Evolutionary conservation across 1,284 basidiomycete species (phyloP), one percentile per base, ranked within the genome.

Genomic region (Phaffia rhodozyma): DNA sequence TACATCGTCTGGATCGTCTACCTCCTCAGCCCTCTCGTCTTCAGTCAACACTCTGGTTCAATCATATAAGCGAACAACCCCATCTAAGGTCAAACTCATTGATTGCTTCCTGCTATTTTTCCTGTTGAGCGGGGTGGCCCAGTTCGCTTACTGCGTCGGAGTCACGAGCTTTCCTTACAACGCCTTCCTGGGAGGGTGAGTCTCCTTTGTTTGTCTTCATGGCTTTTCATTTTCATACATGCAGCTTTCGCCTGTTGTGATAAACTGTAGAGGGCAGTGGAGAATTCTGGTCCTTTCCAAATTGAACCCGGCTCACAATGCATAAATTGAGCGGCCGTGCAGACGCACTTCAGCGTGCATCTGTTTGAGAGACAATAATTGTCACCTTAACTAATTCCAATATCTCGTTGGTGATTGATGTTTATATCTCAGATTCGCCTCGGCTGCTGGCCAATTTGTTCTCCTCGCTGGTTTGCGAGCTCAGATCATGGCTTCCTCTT

Each of bases 151-250:
- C 78, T 91, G 94, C 76, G 76, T 96, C 43, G 80, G 91, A 68
- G 80, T 98, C 68, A 91, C 92, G 63, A 88, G 87, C 78, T 98
- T 86, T 76, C 94, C 94, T 20, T 97, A 96, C 81, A 97, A 97
- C 71, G 91, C 93, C 47, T 99, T 97, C 78, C 77, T 97, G 66
- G 86, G 91, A 70, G 91, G 92, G 92, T 97, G 77, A 70, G 87
- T 77, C 1, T 5, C 25, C 16, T 20, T 34, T 7, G 43, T 38
- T 27, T 50, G 56, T n/a, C 27, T 55, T 38, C 58, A n/a, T n/a
- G n/a, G n/a, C 16, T 27, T 20, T 21, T 23, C 18, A 38, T 58
- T 32, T 48, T 27, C 34, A 7, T 43, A 2, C 13, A 5, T 16
- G 2, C 13, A 7, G 13, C 13, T 43, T 43, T 7, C 16, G 38